Conservation (phyloP, 257 asterid species). For the Solanum peruvianum region DNA sequence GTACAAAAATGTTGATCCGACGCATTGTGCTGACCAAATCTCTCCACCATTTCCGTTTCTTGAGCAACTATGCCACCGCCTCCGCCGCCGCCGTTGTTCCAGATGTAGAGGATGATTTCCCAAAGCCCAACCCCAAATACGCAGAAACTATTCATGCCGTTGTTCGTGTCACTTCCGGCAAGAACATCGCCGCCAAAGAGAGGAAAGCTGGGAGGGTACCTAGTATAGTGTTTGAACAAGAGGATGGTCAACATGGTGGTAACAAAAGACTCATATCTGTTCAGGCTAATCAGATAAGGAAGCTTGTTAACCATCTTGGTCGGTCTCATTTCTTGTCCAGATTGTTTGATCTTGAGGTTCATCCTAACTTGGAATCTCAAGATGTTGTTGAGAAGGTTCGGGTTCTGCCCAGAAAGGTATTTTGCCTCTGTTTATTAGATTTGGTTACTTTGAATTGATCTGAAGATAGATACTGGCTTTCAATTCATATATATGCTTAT, state of each 20-base stretch:
- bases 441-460: background rate
- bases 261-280: constrained; percentile 87
- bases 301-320: constrained; percentile 74
- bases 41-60: constrained; percentile 24
- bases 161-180: constrained; percentile 63
- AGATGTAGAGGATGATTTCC: constrained; percentile 35
- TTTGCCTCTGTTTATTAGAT: background rate
- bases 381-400: constrained; percentile 72
- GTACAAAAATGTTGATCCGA: constrained; percentile 57
- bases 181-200: constrained; percentile 52
- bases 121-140: constrained; percentile 70
- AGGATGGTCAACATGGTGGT: constrained; percentile 93
- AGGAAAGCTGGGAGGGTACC: constrained; percentile 75
- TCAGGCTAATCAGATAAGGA: constrained; percentile 74
- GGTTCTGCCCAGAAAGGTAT: constrained; percentile 76
- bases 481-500: background rate
- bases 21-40: constrained; percentile 33
- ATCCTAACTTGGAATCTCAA: constrained; percentile 40
- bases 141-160: constrained; percentile 68
- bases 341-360: constrained; percentile 69
- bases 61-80: constrained; percentile 28
- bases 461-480: background rate
- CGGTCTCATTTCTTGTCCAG: constrained; percentile 62
- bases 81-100: constrained; percentile 35
- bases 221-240: constrained; percentile 85